Evolutionary conservation across 228 moss, liverwort and hornwort species (phyloP), one percentile per base, ranked within the genome.

Genomic region (Sphagnum fallax): DNA sequence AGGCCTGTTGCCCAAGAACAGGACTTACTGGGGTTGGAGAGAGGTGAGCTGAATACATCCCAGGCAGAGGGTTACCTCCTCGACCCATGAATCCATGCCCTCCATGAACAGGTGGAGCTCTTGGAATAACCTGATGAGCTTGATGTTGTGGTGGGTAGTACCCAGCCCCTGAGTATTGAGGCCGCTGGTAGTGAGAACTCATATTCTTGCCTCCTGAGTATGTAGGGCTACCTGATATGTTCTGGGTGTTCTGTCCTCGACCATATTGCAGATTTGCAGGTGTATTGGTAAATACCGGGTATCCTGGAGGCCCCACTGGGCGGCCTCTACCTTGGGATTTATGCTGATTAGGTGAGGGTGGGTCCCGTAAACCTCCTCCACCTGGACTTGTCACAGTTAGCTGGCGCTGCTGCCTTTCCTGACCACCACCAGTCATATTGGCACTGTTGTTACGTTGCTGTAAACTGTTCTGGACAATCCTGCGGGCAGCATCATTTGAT

Each of bases 401-500:
- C 79, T 82, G 91, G 60, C 90, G 80, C 60, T 81, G 89, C 70
- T 68, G 75, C 51, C 80, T 81, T 78, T 91, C 84, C 61, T 73
- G 66, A 32, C 83, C 78, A 74, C 68, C 88, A 67, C 87, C 87
- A 2, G 3, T 32, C 32, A 32, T 32, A 3, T 32, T 32, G 32
- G 32, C 32, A 60, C 88, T 84, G 57, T 64, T 79, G 58, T 78
- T 81, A 49, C 87, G 90, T 64, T 75, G 76, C 8, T 86, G 62
- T 48, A 98, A 78, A 72, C 90, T 90, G 52, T 90, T 92, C 4
- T 84, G 49, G 55, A 98, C 18, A 16, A 98, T 79, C n/a, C 94
- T 87, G 70, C 91, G 94, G 50, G 89, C 94, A 65, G 98, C 94
- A 65, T 92, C 97, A 67, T 94, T 94, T 73, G 94, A 79, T 60